These are phyloP conservation scores for Penicillium paradoxum DNA, from an alignment of 495 filamentous ascomycete genomes.

Conservation along the genomic window DNA sequence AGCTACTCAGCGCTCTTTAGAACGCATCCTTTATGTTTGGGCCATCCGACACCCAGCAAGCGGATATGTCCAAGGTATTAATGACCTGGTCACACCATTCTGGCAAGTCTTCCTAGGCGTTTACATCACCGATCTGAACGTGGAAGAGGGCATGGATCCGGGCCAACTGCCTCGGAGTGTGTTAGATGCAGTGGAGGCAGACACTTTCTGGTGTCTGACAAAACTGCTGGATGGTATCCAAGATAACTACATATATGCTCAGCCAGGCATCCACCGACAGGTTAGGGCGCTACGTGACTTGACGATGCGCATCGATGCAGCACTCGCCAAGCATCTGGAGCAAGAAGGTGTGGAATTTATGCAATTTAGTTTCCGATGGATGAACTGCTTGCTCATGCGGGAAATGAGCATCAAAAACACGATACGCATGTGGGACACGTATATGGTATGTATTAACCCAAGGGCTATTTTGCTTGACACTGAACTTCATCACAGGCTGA, in stretches of 20 bases:
- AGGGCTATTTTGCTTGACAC: constrained; percentile 1
- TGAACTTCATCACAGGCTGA: constrained; percentile 61
- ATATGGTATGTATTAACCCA: constrained; percentile 61
- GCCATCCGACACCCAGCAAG: constrained; percentile 94
- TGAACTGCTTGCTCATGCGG: constrained; percentile 98
- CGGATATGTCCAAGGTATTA: constrained; percentile 98
- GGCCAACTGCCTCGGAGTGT: constrained; percentile 87
- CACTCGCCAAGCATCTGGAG: constrained; percentile 82
- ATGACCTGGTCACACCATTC: constrained; percentile 95
- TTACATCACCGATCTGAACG: constrained; percentile 89
- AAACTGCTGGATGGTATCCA: constrained; percentile 97
- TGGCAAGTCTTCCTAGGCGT: constrained; percentile 94
- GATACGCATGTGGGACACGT: constrained; percentile 99
- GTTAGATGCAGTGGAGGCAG: constrained; percentile 93
- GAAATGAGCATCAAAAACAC: constrained; percentile 94
- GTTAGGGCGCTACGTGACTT: constrained; percentile 83
- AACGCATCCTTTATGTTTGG: constrained; percentile 96
- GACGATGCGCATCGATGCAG: constrained; percentile 79
- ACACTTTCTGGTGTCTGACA: constrained; percentile 97
- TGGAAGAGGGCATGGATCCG: constrained; percentile 93
- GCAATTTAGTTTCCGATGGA: constrained; percentile 98
- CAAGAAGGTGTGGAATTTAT: constrained; percentile 94
- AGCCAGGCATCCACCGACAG: constrained; percentile 93
- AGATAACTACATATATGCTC: constrained; percentile 96
- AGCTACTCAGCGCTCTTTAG: constrained; percentile 87